Evolutionary conservation across 1,139 yeast genomes (phyloP), one percentile per base, ranked within the genome.

Genomic region (Hansenula anomala): DNA sequence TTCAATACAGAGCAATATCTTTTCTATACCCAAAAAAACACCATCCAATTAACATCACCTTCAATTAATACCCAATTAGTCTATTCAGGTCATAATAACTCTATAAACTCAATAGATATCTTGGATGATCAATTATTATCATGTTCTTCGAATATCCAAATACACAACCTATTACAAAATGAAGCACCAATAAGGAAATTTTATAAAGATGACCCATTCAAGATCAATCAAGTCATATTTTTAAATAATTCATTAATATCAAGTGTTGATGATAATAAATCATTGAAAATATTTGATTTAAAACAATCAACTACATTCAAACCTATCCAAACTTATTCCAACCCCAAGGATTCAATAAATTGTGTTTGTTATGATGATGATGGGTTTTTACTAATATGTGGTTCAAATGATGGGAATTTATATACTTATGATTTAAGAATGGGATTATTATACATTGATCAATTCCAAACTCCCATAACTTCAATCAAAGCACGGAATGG

Each of bases 401-500:
- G 56, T 14, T 46, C 52, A 1, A 50, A 48, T 33, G 57, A 53
- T 36, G 54, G 55, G 11, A 33, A 33, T 4, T 23, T 53, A 3
- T 44, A 43, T 28, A 26, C 37, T 3, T 53, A 50, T 38, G 57
- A 53, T 23, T n/a, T 53, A 7, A 33, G 56, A 19, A 36, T 28
- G 6, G 51, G 47, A 0, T 11, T 45, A 1, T 25, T 52, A 17
- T 19, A 33, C 4, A 36, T 36, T 3, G 52, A 51, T 38, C 39
- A 41, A 1, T 31, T 51, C 8, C 35, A 24, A 0, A 30, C 34
- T 5, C 41, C 47, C 9, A 39, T 49, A 1, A 47, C 48, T 4
- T 41, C 36, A 18, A 41, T 46, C 4, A 30, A 30, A 10, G 3
- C 8, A 4, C 11, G 6, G 3, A 15, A 15, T 15, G 17, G 12